Evolutionary conservation across 2,329 filamentous ascomycete species (phyloP).

Genomic region (Gremmenia infestans): DNA sequence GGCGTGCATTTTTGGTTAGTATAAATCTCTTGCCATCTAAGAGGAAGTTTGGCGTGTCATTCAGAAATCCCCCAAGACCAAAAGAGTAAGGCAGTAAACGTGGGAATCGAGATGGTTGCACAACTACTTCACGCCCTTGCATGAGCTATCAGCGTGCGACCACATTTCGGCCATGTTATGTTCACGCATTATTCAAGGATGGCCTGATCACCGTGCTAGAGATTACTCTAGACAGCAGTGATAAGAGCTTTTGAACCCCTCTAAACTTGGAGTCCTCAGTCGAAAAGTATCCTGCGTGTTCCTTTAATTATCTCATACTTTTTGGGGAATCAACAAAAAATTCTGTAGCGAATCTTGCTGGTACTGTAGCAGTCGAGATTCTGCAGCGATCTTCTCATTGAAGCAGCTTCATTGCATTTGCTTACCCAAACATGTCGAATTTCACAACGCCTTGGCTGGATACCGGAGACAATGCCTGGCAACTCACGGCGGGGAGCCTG

Average conservation of each 20-base stretch:
- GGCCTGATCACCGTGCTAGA: not conserved
- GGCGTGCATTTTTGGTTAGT: not conserved
- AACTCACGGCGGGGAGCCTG: conserved; percentile 45
- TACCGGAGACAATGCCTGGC: conserved; percentile 48
- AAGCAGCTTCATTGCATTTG: not conserved
- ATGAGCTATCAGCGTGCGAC: not conserved
- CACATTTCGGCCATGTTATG: conserved; percentile 9
- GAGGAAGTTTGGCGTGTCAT: not conserved
- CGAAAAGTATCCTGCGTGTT: not conserved
- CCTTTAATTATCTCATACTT: not conserved
- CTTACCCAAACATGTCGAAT: not conserved
- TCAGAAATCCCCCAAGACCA: not conserved
- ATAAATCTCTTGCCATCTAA: not conserved
- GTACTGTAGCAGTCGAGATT: not conserved
- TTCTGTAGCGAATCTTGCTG: not conserved
- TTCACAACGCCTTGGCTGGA: conserved; percentile 32
- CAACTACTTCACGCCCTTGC: not conserved
- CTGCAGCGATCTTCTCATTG: not conserved
- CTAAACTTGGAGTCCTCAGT: conserved; percentile 5
- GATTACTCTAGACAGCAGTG: conserved; percentile 7
- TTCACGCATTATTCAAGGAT: conserved; percentile 15
- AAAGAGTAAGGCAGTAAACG: not conserved
- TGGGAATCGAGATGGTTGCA: not conserved
- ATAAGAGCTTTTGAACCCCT: conserved; percentile 7
- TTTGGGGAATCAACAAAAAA: not conserved